Percentiles rank a stretch among this genome's conserved stretches.
phyloP scores from a whole-genome alignment of 345 rosid genomes.

The Bruguiera sexangula region DNA sequence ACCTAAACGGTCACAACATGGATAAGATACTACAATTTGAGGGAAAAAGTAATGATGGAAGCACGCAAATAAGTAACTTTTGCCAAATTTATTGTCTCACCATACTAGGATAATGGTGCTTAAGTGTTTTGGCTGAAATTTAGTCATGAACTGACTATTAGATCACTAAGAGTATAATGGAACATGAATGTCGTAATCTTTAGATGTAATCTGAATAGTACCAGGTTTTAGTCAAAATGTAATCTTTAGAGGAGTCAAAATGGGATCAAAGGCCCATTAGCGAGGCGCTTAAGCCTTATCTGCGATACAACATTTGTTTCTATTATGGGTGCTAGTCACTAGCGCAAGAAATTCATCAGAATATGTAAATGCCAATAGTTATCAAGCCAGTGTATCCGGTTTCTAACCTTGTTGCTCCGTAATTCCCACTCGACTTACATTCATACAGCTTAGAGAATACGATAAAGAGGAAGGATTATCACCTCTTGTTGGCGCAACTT shows the following conservation, averaged over 20 bases:
- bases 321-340: too few species aligned
- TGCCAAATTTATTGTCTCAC: background rate
- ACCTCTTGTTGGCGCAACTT: conserved; percentile 72
- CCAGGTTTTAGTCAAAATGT: background rate
- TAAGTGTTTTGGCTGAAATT: background rate
- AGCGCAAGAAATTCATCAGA: background rate
- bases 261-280: background rate
- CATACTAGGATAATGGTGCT: background rate
- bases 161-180: background rate
- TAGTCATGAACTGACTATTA: background rate
- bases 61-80: background rate
- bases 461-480: conserved; percentile 10
- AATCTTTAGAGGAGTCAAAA: background rate
- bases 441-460: background rate
- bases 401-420: too few species aligned
- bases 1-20: conserved; percentile 41
- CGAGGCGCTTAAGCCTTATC: background rate
- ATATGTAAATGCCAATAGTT: too few species aligned
- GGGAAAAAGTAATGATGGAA: background rate
- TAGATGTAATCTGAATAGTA: conserved; percentile 43
- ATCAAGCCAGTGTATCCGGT: too few species aligned
- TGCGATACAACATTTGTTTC: too few species aligned
- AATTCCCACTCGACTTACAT: too few species aligned
- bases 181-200: conserved; percentile 23
- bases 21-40: conserved; percentile 12